These are phyloP conservation scores for Isabelozyma gotoi DNA, from an alignment of 805 yeast species.

Conservation along the genomic window DNA sequence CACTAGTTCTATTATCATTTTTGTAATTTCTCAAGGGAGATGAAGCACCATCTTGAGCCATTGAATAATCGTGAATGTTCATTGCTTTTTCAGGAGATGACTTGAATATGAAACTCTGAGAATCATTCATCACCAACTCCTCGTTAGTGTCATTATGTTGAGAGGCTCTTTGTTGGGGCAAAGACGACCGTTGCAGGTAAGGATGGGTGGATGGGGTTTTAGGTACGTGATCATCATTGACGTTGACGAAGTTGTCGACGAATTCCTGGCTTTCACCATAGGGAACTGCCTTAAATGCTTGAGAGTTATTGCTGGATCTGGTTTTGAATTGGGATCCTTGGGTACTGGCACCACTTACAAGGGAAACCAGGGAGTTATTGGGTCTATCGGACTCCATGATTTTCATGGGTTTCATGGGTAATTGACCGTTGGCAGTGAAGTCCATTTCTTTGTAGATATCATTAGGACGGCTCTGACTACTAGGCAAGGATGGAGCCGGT, in stretches of 20 bases:
- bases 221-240: constrained; percentile 1
- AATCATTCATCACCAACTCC: constrained; percentile 9
- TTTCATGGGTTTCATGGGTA: constrained; percentile 43
- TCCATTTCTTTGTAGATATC: constrained; percentile 35
- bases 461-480: constrained; percentile 1
- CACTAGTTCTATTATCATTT: neutral
- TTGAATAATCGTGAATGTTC: constrained; percentile 20
- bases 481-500: constrained; percentile 9
- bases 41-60: constrained; percentile 13
- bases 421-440: constrained; percentile 42
- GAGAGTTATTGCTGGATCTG: constrained; percentile 19
- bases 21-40: constrained; percentile 22
- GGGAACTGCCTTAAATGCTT: constrained; percentile 19
- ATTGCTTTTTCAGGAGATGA: constrained; percentile 4
- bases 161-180: constrained; percentile 7
- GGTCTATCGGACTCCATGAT: constrained; percentile 31
- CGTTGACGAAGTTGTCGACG: constrained; percentile 4
- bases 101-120: constrained; percentile 15
- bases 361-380: neutral
- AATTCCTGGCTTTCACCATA: constrained; percentile 6
- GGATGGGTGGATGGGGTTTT: constrained; percentile 6
- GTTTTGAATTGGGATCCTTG: constrained; percentile 24
- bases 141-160: constrained; percentile 3
- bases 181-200: constrained; percentile 9
- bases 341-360: constrained; percentile 43